Evolutionary conservation across 257 asterid genomes (phyloP), one percentile per base, ranked within the genome.

Genomic region (Rauvolfia tetraphylla): DNA sequence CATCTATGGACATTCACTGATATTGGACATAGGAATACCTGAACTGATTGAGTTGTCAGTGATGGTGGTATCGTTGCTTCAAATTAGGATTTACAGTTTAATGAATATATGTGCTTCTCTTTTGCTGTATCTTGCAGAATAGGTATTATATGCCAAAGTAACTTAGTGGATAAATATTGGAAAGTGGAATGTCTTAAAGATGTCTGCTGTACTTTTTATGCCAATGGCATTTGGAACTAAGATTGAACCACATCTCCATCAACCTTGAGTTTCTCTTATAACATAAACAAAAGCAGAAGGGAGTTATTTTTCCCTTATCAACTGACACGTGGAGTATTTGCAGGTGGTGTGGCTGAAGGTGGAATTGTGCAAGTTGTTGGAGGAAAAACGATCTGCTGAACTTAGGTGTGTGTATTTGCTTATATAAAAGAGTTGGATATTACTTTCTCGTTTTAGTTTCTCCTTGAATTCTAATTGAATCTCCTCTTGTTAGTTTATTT

Each of bases 341-440:
- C 89, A 93, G 98, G 96, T 85, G 76, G 82, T 85, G 73, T 92
- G 98, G 99, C 92, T 92, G 75, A 92, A 89, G 89, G 95, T 90
- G 78, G 95, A 92, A 87, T 79, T 90, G 83, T 91, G 93, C 90
- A 95, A 91, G 81, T 87, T 92, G 89, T 85, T 92, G 23, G 97
- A 95, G 88, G 96, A 87, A 83, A 95, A 92, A 83, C 90, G 89
- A 81, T 92, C 97, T 61, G 91, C 95, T 49, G 98, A 91, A 84
- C 97, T 95, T 82, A 92, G 98, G 99, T 92, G 68, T 80, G 38
- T 33, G 44, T 78, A 73, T 34, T 7, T 33, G 23, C 17, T 4
- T 34, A 17, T 36, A 65, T 65, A 3, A 65, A 20, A 34, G 70
- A 34, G 70, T 17, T 4, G 17, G 27, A 20, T 59, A 23, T 67